phyloP scores from a whole-genome alignment of 805 yeast genomes.

The Cyberlindnera bimundalis region DNA sequence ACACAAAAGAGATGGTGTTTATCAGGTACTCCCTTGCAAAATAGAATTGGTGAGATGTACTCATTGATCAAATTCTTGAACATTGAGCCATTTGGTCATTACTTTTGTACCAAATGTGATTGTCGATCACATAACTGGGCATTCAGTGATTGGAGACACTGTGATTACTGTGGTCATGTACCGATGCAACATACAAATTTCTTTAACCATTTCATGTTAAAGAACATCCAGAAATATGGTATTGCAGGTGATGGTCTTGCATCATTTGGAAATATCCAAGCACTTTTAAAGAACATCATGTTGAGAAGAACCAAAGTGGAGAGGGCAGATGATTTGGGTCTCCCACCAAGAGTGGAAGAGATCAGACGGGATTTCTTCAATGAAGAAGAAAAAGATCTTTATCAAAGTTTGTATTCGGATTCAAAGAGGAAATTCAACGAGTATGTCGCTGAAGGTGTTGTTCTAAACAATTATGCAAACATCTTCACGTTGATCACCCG shows the following conservation, averaged over 20 bases:
- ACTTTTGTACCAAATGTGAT: conserved; percentile 90
- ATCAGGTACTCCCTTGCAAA: conserved; percentile 95
- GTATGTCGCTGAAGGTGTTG: conserved; percentile 95
- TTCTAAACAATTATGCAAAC: conserved; percentile 92
- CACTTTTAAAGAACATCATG: conserved; percentile 77
- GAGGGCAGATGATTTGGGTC: conserved; percentile 94
- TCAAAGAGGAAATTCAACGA: conserved; percentile 84
- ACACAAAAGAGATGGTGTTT: conserved; percentile 85
- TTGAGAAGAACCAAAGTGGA: conserved; percentile 92
- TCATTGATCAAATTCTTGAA: conserved; percentile 83
- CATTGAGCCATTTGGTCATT: conserved; percentile 80
- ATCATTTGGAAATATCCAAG: conserved; percentile 74
- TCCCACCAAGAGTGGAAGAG: conserved; percentile 94
- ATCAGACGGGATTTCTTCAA: conserved; percentile 84
- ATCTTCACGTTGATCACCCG: conserved; percentile 93
- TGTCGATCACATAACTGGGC: conserved; percentile 83
- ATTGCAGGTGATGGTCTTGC: conserved; percentile 75
- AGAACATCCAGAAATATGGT: conserved; percentile 86
- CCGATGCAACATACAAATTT: conserved; percentile 95
- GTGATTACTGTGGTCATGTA: conserved; percentile 84
- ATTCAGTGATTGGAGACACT: conserved; percentile 76
- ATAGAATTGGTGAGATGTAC: conserved; percentile 94
- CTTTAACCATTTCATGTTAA: conserved; percentile 93
- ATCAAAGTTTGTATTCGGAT: conserved; percentile 83
- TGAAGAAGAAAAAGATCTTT: conserved; percentile 92